Conservation (phyloP, 495 filamentous ascomycete species). For the Pseudevernia furfuracea region DNA sequence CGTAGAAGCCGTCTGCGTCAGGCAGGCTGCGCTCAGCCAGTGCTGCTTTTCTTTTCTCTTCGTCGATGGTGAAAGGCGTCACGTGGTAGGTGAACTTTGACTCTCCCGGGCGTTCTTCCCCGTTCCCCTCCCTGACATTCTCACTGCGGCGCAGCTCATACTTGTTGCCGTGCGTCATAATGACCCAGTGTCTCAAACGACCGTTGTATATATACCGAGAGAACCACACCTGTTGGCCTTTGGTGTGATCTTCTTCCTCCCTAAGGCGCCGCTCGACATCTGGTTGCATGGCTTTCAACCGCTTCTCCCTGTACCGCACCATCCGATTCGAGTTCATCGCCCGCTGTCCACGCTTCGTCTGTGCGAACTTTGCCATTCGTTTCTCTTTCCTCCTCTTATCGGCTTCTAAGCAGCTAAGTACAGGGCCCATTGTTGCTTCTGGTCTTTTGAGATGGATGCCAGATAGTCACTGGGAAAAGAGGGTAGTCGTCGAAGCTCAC, state of each 20-base stretch:
- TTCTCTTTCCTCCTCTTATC: slow-evolving; percentile 5
- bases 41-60: slow-evolving; percentile 11
- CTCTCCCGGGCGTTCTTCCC: background rate
- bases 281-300: slow-evolving; percentile 13
- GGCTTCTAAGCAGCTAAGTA: slow-evolving; percentile 8
- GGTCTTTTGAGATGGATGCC: too few species aligned
- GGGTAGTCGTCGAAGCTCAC: too few species aligned
- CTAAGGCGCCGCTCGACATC: slow-evolving; percentile 7
- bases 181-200: slow-evolving; percentile 10
- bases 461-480: too few species aligned
- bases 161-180: slow-evolving; percentile 14
- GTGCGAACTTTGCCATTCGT: slow-evolving; percentile 3
- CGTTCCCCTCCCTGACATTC: background rate
- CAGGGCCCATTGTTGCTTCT: background rate
- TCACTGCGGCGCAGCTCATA: slow-evolving; percentile 12
- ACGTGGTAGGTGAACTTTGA: slow-evolving; percentile 12
- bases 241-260: slow-evolving; percentile 11
- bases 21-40: slow-evolving; percentile 5
- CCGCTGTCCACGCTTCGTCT: slow-evolving; percentile 10
- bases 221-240: slow-evolving; percentile 14
- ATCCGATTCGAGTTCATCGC: slow-evolving; percentile 10
- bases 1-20: slow-evolving; percentile 12
- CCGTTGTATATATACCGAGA: slow-evolving; percentile 15
- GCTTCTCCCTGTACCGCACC: slow-evolving; percentile 11
- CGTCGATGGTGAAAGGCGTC: slow-evolving; percentile 8